Evolutionary conservation across 176 grass and related monocot species (phyloP).

Genomic region (Sorghum bicolor): Sorghum_bicolor_NCBIv3 NC_012871.2:16997001-16997500

Average conservation of each 20-base stretch:
- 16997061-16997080: neutral
- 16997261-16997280: neutral
- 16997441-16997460: neutral
- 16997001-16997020: constrained; percentile 12
- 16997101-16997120: neutral
- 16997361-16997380: neutral
- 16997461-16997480: neutral
- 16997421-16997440: neutral
- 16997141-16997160: neutral
- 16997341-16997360: neutral
- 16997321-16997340: neutral
- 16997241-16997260: neutral
- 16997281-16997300: neutral
- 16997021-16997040: neutral
- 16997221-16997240: neutral
- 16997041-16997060: constrained; percentile 13
- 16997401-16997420: neutral
- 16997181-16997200: neutral
- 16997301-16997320: neutral
- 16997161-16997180: neutral
- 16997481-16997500: neutral
- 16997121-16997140: neutral
- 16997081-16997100: neutral
- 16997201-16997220: neutral
- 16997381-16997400: neutral